Conservation (phyloP, 345 rosid genomes). For the Eutrema heterophyllum region DNA sequence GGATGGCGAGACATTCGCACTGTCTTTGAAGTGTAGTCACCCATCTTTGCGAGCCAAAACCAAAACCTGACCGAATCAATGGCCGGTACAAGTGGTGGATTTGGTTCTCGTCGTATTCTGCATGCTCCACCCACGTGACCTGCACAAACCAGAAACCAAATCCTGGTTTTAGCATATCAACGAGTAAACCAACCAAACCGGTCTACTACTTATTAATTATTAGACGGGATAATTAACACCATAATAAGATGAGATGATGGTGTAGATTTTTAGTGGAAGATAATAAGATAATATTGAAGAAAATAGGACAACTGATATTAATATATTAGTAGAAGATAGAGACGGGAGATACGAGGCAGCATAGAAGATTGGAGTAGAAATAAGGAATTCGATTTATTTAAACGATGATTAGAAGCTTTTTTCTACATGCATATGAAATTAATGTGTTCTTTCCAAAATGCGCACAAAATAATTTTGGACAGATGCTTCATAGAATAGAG, state of each 20-base stretch:
- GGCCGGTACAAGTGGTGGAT: constrained; percentile 56
- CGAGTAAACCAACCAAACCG: constrained; percentile 6
- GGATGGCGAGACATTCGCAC: constrained; percentile 50
- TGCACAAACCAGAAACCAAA: constrained; percentile 15
- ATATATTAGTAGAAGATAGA: background rate
- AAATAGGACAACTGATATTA: background rate
- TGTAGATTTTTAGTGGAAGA: background rate
- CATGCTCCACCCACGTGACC: constrained; percentile 52
- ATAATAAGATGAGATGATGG: background rate
- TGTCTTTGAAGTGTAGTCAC: constrained; percentile 65
- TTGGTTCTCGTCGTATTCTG: constrained; percentile 54
- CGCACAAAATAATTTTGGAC: constrained; percentile 30
- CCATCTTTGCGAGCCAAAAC: constrained; percentile 68
- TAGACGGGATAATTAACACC: background rate
- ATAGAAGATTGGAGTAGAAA: constrained; percentile 22
- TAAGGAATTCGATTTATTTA: constrained; percentile 20
- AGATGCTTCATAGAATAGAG: constrained; percentile 28
- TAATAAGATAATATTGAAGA: background rate
- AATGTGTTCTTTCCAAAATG: constrained; percentile 34
- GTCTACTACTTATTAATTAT: background rate
- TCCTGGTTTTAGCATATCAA: background rate
- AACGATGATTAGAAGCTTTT: constrained; percentile 26
- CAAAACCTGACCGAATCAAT: constrained; percentile 50
- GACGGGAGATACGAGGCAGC: constrained; percentile 24
- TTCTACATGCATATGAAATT: constrained; percentile 22